Evolutionary conservation across 2,329 filamentous ascomycete genomes (phyloP), one percentile per base, ranked within the genome.

Genomic region (Apiospora marii): DNA sequence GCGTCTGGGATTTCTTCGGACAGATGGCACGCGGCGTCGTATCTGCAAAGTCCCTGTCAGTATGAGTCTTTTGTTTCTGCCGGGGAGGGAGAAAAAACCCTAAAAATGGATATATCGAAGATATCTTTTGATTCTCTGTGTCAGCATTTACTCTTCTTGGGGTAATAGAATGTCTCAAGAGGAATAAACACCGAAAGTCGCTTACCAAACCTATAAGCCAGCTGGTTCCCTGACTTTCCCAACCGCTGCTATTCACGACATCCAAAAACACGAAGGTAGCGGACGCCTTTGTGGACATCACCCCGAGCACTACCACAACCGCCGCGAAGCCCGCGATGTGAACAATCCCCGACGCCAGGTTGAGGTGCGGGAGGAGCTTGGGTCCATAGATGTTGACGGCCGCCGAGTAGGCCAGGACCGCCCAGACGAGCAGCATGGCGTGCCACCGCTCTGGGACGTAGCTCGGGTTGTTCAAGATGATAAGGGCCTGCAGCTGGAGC

Each of bases 341-440:
- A 5, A 82, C 69, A 0, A 79, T 51, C 0, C 80, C 80, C 74
- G 16, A 79, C 71, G 74, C 0, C 76, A 78, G 5, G 76, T 85
- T 86, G 1, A 80, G 78, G 0, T 80, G 79, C 0, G 84, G 84
- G 3, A 86, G 75, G 0, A 82, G 69, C 34, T 74, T 81, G 0
- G 79, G 78, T 0, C 84, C 85, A 79, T 80, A 86, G 8, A 86
- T 82, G 30, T 87, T 87, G 43, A 85, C 72, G 0, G 75, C 74
- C 6, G 81, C 74, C 0, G 80, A 79, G 67, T 85, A 86, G 0
- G 79, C 41, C 7, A 86, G 73, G 0, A 86, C 74, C 1, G 82
- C 79, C 84, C 85, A 87, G 74, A 86, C 86, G 61, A 87, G 83
- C 0, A 87, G 74, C 80, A 86, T 84, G 0, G 84, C 85, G 27